Percentiles rank a stretch among this genome's conserved stretches.
Conservation (phyloP, 306 rosid species). For the Begonia loranthoides region DNA sequence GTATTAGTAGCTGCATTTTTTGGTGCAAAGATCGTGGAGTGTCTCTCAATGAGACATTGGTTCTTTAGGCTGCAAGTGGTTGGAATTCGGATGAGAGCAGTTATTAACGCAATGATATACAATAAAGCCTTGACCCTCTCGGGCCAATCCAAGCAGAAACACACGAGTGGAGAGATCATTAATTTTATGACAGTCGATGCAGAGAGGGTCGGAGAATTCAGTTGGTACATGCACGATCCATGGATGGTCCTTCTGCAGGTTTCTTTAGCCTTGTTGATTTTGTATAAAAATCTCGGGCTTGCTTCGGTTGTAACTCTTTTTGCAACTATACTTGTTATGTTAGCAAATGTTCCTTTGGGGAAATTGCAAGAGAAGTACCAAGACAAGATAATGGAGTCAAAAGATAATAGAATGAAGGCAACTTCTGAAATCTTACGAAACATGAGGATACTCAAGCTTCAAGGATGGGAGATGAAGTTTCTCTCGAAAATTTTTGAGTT, state of each 20-base stretch:
- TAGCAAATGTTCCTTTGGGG: conserved; percentile 54
- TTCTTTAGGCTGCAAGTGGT: conserved; percentile 42
- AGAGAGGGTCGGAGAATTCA: conserved; percentile 47
- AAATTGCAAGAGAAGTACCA: conserved; percentile 57
- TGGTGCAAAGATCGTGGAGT: conserved; percentile 56
- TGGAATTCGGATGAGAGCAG: conserved; percentile 46
- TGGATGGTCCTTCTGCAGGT: conserved; percentile 61
- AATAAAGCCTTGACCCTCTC: conserved; percentile 59
- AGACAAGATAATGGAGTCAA: conserved; percentile 64
- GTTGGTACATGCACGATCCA: conserved; percentile 57
- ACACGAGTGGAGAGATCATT: conserved; percentile 58
- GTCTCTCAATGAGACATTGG: conserved; percentile 50
- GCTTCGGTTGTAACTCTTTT: conserved; percentile 58
- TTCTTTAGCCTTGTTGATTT: conserved; percentile 45
- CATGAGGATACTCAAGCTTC: conserved; percentile 82
- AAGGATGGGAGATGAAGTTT: conserved; percentile 92
- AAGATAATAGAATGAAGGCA: conserved; percentile 74
- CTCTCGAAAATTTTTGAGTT: conserved; percentile 42
- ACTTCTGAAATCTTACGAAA: conserved; percentile 66
- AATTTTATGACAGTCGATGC: conserved; percentile 88
- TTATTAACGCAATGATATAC: conserved; percentile 46
- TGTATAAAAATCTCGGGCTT: conserved; percentile 61
- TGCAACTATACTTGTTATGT: conserved; percentile 53
- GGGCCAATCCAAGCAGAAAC: conserved; percentile 37
- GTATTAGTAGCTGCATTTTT: conserved; percentile 40